These are phyloP conservation scores for Saposhnikovia divaricata DNA, from an alignment of 129 eudicot genomes.

Conservation along the genomic window DNA sequence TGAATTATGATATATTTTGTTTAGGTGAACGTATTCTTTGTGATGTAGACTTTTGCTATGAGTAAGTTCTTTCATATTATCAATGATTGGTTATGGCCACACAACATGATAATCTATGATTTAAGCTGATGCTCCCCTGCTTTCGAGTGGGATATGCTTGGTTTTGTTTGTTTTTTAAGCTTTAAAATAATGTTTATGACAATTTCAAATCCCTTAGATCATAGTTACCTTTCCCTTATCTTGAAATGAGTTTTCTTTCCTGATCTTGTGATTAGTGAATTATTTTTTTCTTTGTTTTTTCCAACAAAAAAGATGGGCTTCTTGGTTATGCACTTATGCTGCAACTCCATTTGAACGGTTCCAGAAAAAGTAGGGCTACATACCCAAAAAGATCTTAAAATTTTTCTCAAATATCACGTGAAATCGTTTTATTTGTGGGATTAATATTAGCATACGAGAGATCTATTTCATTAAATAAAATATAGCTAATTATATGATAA, in stretches of 20 bases:
- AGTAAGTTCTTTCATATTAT: background rate
- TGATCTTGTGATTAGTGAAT: background rate
- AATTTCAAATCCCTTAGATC: no score
- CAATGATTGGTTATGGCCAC: background rate
- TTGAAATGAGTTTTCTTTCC: background rate
- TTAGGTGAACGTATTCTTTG: background rate
- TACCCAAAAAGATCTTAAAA: no score
- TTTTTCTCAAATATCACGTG: no score
- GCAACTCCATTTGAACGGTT: background rate
- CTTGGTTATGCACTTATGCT: no score
- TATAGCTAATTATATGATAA: no score
- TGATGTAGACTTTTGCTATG: background rate
- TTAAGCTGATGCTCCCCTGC: background rate
- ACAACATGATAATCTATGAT: background rate
- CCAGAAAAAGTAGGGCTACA: background rate
- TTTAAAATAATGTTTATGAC: background rate
- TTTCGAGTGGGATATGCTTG: background rate
- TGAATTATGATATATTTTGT: background rate
- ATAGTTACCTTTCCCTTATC: background rate
- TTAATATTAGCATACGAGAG: no score
- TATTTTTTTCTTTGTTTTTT: background rate
- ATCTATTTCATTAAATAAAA: no score
- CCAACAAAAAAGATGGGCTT: background rate
- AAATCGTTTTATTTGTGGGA: no score
- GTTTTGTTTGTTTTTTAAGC: background rate